A percentile compares a stretch with the other conserved stretches of the same genome.
Evolutionary conservation across 1,284 basidiomycete species (phyloP).

Genomic region (Malassezia psittaci): DNA sequence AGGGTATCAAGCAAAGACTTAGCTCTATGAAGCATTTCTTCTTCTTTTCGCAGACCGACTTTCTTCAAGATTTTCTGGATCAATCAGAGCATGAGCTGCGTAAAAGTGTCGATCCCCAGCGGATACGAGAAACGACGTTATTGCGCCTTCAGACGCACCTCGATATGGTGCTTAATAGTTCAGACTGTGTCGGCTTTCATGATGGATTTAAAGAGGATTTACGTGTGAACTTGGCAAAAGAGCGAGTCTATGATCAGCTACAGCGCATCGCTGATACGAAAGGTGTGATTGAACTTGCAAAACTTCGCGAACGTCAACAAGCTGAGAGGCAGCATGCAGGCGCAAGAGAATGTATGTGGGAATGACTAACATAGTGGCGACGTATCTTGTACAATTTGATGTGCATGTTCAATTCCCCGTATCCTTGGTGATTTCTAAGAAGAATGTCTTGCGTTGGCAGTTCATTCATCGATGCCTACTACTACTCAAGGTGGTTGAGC

Average conservation of each 20-base stretch:
- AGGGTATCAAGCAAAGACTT: slow-evolving; percentile 37
- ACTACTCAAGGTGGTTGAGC: slow-evolving; percentile 41
- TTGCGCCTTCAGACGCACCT: slow-evolving; percentile 43
- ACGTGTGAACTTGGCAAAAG: slow-evolving; percentile 37
- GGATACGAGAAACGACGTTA: slow-evolving; percentile 50
- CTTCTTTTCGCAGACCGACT: slow-evolving; percentile 42
- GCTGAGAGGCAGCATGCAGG: slow-evolving; percentile 48
- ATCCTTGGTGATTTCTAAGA: slow-evolving; percentile 46
- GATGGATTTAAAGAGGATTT: slow-evolving; percentile 45
- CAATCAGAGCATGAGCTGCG: slow-evolving; percentile 38
- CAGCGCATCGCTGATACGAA: slow-evolving; percentile 46
- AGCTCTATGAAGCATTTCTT: slow-evolving; percentile 45
- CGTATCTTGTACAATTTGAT: slow-evolving; percentile 42
- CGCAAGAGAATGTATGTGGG: slow-evolving; percentile 48
- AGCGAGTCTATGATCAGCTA: slow-evolving; percentile 44
- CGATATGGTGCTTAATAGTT: slow-evolving; percentile 42
- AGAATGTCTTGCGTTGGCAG: slow-evolving; percentile 45
- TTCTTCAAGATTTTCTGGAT: slow-evolving; percentile 44
- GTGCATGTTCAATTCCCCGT: slow-evolving; percentile 44
- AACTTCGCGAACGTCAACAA: slow-evolving; percentile 34
- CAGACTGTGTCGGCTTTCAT: slow-evolving; percentile 36
- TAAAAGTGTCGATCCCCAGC: slow-evolving; percentile 36
- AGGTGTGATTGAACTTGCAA: slow-evolving; percentile 42
- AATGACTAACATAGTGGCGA: slow-evolving; percentile 16
- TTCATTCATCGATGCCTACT: slow-evolving; percentile 41